A percentile compares a stretch with the other conserved stretches of the same genome.
These are phyloP conservation scores for Aureobasidium uvarum DNA, from an alignment of 2,329 filamentous ascomycete genomes.

Conservation along the genomic window DNA sequence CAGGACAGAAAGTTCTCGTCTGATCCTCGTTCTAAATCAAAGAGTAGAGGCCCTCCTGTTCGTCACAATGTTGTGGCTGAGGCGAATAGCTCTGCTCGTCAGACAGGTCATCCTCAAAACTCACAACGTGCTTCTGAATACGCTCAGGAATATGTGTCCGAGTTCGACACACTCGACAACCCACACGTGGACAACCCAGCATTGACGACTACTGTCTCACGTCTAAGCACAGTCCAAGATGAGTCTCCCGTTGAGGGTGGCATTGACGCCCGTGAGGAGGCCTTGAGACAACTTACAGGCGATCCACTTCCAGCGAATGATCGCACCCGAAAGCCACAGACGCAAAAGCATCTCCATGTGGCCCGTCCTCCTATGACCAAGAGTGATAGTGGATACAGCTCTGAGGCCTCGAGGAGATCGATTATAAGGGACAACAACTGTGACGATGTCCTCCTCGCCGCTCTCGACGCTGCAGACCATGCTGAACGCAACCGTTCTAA, in stretches of 20 bases:
- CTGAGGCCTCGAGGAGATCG: slow-evolving; percentile 33
- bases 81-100: background rate
- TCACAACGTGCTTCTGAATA: slow-evolving; percentile 26
- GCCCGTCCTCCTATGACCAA: slow-evolving; percentile 27
- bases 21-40: slow-evolving; percentile 9
- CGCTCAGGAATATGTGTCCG: slow-evolving; percentile 32
- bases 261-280: slow-evolving; percentile 32
- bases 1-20: background rate
- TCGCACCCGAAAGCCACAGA: background rate
- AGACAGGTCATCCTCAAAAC: background rate
- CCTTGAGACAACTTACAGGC: slow-evolving; percentile 34
- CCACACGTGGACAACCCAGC: slow-evolving; percentile 29
- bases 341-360: slow-evolving; percentile 5
- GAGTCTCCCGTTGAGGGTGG: slow-evolving; percentile 19
- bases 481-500: slow-evolving; percentile 14
- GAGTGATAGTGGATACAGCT: slow-evolving; percentile 40
- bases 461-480: slow-evolving; percentile 12
- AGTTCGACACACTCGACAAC: slow-evolving; percentile 30
- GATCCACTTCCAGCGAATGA: background rate
- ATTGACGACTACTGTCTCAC: slow-evolving; percentile 30
- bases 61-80: slow-evolving; percentile 1
- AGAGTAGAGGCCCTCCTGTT: slow-evolving; percentile 8
- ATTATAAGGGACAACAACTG: slow-evolving; percentile 28
- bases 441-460: slow-evolving; percentile 27
- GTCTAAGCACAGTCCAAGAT: slow-evolving; percentile 35